These are phyloP conservation scores for Venturia pyrina DNA, from an alignment of 2,329 filamentous ascomycete species.

Conservation along the genomic window DNA sequence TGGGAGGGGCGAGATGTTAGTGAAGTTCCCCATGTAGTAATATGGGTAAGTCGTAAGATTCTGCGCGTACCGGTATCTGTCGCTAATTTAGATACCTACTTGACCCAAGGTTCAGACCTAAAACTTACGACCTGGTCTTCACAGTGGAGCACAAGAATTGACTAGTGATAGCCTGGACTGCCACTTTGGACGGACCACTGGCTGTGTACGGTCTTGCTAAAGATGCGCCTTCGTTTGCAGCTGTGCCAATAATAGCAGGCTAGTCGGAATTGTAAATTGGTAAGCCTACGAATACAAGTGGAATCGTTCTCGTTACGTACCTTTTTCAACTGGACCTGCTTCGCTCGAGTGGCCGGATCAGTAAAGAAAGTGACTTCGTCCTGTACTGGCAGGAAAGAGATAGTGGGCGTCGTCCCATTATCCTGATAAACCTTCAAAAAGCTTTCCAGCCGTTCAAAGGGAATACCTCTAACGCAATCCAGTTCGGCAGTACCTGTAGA, in stretches of 20 bases:
- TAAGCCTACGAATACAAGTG: background rate
- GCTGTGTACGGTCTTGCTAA: slow-evolving; percentile 24
- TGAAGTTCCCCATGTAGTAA: slow-evolving; percentile 27
- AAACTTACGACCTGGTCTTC: slow-evolving; percentile 19
- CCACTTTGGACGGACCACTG: slow-evolving; percentile 20
- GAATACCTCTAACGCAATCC: slow-evolving; percentile 27
- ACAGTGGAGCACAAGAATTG: slow-evolving; percentile 23
- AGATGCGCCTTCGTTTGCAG: slow-evolving; percentile 24
- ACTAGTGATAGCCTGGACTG: slow-evolving; percentile 18
- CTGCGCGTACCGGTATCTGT: slow-evolving; percentile 1
- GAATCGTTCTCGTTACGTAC: background rate
- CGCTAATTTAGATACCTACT: too few species aligned
- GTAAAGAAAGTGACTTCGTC: slow-evolving; percentile 25
- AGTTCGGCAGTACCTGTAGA: slow-evolving; percentile 21
- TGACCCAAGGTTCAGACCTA: background rate
- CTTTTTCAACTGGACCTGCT: background rate
- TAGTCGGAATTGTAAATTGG: background rate
- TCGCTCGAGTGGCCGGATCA: slow-evolving; percentile 20
- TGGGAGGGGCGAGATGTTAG: slow-evolving; percentile 23
- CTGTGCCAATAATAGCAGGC: slow-evolving; percentile 29
- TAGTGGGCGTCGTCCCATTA: background rate
- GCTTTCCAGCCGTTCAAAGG: slow-evolving; percentile 20
- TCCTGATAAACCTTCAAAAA: slow-evolving; percentile 24
- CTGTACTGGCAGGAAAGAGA: slow-evolving; percentile 20
- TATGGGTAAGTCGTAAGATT: slow-evolving; percentile 25